Conservation (phyloP, 208 protist species). For the Leishmania martiniquensis region DNA sequence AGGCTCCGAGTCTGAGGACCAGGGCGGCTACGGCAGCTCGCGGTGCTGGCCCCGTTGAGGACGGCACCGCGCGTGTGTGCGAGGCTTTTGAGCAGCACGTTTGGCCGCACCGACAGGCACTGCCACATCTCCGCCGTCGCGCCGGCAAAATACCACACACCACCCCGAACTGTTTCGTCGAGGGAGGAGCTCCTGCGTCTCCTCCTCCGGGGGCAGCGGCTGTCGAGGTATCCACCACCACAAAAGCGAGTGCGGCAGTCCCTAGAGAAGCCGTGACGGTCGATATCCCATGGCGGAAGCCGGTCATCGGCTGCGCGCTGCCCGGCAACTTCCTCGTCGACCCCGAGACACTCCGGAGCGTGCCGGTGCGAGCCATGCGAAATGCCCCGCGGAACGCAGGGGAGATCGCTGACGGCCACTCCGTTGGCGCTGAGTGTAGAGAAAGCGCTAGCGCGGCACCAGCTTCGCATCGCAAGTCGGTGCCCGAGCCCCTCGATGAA, state of each 20-base stretch:
- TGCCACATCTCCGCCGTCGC: background rate
- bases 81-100: slow-evolving; percentile 67
- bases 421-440: background rate
- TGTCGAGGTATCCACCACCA: background rate
- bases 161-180: background rate
- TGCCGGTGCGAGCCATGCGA: slow-evolving; percentile 37
- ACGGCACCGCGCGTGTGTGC: slow-evolving; percentile 38
- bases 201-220: background rate
- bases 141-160: background rate
- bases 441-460: background rate
- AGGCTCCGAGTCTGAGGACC: background rate
- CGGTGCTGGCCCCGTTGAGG: background rate
- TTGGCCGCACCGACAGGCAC: slow-evolving; percentile 43
- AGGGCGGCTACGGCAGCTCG: background rate
- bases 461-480: background rate
- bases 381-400: background rate
- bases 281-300: slow-evolving; percentile 1
- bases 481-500: background rate
- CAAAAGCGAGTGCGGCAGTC: background rate
- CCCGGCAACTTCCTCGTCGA: slow-evolving; percentile 62
- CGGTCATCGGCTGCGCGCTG: slow-evolving; percentile 42
- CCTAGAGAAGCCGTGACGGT: background rate
- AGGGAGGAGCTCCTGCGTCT: background rate
- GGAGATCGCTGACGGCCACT: background rate
- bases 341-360: slow-evolving; percentile 54